phyloP scores from a whole-genome alignment of 2,329 filamentous ascomycete genomes.

The Exophiala xenobiotica region DNA sequence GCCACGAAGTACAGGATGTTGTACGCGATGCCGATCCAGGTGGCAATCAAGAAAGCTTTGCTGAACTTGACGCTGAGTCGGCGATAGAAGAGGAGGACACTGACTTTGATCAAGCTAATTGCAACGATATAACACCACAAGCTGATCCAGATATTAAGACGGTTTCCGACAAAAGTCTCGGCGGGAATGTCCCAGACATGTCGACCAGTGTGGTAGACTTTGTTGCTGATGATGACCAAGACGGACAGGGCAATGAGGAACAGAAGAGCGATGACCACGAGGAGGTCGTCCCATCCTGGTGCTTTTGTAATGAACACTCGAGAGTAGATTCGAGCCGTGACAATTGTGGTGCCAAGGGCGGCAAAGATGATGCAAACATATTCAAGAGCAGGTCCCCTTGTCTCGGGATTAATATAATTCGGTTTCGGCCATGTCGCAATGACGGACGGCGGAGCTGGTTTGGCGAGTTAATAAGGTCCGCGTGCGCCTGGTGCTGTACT shows the following conservation, averaged over 20 bases:
- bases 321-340: constrained; percentile 32
- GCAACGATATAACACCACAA: constrained; percentile 22
- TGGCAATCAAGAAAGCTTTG: constrained; percentile 25
- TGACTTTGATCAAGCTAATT: constrained; percentile 24
- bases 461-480: background rate
- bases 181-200: constrained; percentile 30
- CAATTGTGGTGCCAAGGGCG: constrained; percentile 28
- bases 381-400: constrained; percentile 30
- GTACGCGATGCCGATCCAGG: constrained; percentile 31
- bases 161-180: constrained; percentile 15
- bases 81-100: constrained; percentile 32
- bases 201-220: constrained; percentile 22
- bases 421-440: constrained; percentile 34
- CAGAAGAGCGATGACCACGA: constrained; percentile 21
- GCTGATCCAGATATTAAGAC: constrained; percentile 27
- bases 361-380: constrained; percentile 32
- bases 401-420: constrained; percentile 35
- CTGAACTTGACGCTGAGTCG: constrained; percentile 29
- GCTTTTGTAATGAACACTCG: constrained; percentile 32
- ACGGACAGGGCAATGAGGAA: constrained; percentile 18
- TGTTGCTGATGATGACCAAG: constrained; percentile 29
- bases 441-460: constrained; percentile 18
- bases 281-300: constrained; percentile 26
- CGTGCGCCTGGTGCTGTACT: constrained; percentile 2
- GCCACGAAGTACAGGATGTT: constrained; percentile 25